Conservation (phyloP, 129 eudicot species). For the Solidago caesia region DNA sequence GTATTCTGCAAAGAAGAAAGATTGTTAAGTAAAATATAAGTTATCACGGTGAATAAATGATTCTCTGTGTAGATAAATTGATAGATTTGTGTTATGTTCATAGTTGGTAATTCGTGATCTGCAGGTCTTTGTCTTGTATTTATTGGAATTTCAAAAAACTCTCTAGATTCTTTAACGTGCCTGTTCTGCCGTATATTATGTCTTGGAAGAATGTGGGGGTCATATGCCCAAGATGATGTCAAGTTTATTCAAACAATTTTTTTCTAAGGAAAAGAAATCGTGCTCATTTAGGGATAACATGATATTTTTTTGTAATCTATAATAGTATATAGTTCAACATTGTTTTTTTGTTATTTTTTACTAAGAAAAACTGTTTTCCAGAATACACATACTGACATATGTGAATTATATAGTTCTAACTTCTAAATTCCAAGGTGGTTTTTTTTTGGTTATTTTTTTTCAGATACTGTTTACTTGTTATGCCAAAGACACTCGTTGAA, state of each 20-base stretch:
- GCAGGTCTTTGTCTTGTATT: background rate
- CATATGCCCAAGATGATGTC: background rate
- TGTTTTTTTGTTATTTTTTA: background rate
- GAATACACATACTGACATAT: background rate
- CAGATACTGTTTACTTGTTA: slow-evolving; percentile 53
- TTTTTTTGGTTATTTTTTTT: slow-evolving; percentile 8
- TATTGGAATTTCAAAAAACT: background rate
- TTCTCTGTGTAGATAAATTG: background rate
- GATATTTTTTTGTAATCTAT: background rate
- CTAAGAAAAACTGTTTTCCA: background rate
- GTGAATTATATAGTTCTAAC: background rate
- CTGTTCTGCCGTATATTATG: background rate
- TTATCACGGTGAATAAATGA: too few relatives aligned
- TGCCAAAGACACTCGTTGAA: slow-evolving; percentile 44
- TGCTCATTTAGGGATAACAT: background rate
- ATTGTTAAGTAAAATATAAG: too few relatives aligned
- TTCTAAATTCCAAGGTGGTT: background rate
- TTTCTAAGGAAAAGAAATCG: background rate
- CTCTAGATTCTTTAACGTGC: background rate
- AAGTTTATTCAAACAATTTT: background rate
- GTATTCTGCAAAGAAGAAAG: too few relatives aligned
- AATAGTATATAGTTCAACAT: background rate
- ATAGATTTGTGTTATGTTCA: background rate
- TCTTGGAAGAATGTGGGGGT: background rate
- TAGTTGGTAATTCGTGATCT: background rate